Evolutionary conservation across 495 filamentous ascomycete genomes (phyloP), one percentile per base, ranked within the genome.

Genomic region (Endocarpon pusillum): DNA sequence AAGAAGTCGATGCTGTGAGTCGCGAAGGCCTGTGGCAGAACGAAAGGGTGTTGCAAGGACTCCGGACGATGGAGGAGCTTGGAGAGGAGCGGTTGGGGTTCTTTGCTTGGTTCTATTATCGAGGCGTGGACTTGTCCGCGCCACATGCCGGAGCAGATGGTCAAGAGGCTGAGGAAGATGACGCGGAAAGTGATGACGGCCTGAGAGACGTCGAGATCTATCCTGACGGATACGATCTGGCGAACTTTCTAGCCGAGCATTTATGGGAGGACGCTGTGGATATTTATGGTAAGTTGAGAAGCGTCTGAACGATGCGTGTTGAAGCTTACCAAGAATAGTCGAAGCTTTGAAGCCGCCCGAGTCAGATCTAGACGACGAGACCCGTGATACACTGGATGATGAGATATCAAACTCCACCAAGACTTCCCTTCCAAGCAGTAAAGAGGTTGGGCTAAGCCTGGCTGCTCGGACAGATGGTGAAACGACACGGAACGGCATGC

Each of bases 261-360:
- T 59, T 94, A 31, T 96, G 76, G 73, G 77, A 81, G 18, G 67
- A 73, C 34, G 87, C 87, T 18, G 67, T 91, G 47, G 86, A 81
- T 50, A 85, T 85, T 52, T 96, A 86, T 53, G 79, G 84, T 93
- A 58, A 53, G 80, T 72, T 10, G n/a, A n/a, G n/a, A n/a, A n/a
- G n/a, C n/a, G n/a, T n/a, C n/a, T n/a, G n/a, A n/a, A n/a, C n/a
- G n/a, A n/a, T n/a, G n/a, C n/a, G n/a, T n/a, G n/a, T n/a, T n/a
- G n/a, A n/a, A n/a, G n/a, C n/a, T n/a, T n/a, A n/a, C n/a, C n/a
- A n/a, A n/a, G n/a, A n/a, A n/a, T n/a, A n/a, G n/a, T n/a, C n/a
- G n/a, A n/a, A n/a, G n/a, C n/a, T n/a, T n/a, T n/a, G n/a, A n/a
- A n/a, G n/a, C n/a, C n/a, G n/a, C n/a, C n/a, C n/a, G n/a, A n/a